These are phyloP conservation scores for Rhodotorula mucilaginosa DNA, from an alignment of 1,284 basidiomycete species.

Conservation along the genomic window DNA sequence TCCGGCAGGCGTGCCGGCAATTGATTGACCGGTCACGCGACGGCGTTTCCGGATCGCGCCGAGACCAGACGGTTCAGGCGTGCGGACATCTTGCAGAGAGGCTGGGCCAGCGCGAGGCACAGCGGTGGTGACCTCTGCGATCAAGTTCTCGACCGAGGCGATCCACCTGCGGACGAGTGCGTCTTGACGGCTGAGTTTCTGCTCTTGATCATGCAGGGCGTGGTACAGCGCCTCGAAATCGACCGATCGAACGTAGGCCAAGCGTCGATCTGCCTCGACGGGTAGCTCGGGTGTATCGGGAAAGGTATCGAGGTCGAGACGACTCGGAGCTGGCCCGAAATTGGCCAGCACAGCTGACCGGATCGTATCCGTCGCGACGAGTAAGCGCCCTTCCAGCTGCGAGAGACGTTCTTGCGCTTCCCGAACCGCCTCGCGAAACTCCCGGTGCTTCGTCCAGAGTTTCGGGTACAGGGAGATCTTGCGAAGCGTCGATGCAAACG, in stretches of 20 bases:
- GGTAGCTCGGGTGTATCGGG: not conserved
- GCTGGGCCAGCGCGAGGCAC: too few species aligned
- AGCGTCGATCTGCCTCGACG: not conserved
- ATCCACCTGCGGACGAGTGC: too few species aligned
- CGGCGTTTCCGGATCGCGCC: too few species aligned
- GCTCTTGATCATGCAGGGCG: not conserved
- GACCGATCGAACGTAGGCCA: not conserved
- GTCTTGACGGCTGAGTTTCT: not conserved
- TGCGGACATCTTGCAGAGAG: too few species aligned
- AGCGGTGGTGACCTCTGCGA: too few species aligned
- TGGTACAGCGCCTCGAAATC: not conserved
- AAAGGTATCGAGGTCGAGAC: not conserved
- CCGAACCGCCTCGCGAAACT: not conserved
- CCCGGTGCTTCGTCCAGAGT: not conserved
- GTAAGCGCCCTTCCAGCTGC: not conserved
- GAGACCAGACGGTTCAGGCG: too few species aligned
- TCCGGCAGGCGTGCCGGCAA: too few species aligned
- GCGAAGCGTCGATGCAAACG: too few species aligned
- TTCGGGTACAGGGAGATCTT: slow-evolving; percentile 1
- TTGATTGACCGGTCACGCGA: too few species aligned
- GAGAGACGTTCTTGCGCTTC: not conserved
- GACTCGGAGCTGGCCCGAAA: not conserved
- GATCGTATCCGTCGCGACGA: not conserved
- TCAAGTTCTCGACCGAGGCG: too few species aligned
- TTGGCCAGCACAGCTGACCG: not conserved